Conservation (phyloP, 768 basidiomycete species). For the Mycena epipterygia region DNA sequence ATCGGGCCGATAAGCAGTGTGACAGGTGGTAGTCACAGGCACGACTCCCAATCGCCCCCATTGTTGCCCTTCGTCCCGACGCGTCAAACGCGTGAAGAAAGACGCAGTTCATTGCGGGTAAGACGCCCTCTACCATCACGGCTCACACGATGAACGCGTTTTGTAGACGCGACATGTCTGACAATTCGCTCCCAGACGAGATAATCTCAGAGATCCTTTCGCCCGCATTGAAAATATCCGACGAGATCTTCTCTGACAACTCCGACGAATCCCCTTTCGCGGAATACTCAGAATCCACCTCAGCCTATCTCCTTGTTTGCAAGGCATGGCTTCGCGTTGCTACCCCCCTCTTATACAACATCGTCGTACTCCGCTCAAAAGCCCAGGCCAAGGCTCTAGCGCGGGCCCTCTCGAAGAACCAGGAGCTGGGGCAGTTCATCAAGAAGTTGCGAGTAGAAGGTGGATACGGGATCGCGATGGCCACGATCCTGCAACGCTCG, state of each 20-base stretch:
- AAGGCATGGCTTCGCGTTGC: constrained; percentile 46
- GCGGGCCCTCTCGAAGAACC: constrained; percentile 27
- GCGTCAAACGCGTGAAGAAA: neutral
- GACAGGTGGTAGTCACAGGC: no score
- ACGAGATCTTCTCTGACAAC: constrained; percentile 35
- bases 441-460: constrained; percentile 43
- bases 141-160: no score
- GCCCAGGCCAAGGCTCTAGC: constrained; percentile 43
- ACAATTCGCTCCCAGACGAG: constrained; percentile 38
- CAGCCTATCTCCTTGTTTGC: constrained; percentile 39
- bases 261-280: constrained; percentile 33
- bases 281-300: constrained; percentile 32
- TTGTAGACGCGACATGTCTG: neutral
- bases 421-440: constrained; percentile 37
- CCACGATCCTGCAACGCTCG: neutral
- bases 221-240: constrained; percentile 37
- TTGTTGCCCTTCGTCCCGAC: no score
- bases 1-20: no score
- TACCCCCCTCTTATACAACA: constrained; percentile 43
- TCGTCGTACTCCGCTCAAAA: constrained; percentile 43
- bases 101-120: no score
- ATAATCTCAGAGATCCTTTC: constrained; percentile 38
- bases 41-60: no score
- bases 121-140: no score
- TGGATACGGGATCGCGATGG: constrained; percentile 29